Conservation (phyloP, 2,329 filamentous ascomycete species). For the Tetracladium maxilliforme region DNA sequence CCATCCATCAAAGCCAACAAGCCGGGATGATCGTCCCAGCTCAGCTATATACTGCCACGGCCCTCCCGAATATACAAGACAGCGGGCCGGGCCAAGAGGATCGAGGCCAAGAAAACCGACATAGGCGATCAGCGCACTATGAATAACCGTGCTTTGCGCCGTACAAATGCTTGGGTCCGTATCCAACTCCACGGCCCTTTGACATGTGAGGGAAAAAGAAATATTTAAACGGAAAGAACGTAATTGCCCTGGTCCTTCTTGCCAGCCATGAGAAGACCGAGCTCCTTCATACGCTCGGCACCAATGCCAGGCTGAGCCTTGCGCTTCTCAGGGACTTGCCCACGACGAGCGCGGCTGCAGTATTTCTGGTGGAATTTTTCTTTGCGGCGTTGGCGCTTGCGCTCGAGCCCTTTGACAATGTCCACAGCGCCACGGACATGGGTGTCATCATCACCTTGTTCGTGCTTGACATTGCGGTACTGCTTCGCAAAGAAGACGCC, state of each 20-base stretch:
- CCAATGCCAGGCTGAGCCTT: conserved; percentile 71
- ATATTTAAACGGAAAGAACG: conserved; percentile 52
- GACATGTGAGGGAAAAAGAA: too few relatives aligned
- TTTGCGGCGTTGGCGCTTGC: conserved; percentile 81
- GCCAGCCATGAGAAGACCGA: conserved; percentile 79
- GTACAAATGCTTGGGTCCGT: too few relatives aligned
- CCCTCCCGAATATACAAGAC: too few relatives aligned
- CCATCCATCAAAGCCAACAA: too few relatives aligned
- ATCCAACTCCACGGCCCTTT: too few relatives aligned
- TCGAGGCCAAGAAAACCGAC: too few relatives aligned
- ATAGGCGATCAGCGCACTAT: too few relatives aligned
- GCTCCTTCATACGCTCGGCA: conserved; percentile 82
- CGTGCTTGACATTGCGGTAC: conserved; percentile 14
- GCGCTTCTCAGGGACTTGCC: conserved; percentile 42
- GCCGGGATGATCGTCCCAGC: too few relatives aligned
- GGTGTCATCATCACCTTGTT: conserved; percentile 15
- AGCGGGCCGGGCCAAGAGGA: too few relatives aligned
- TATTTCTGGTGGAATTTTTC: conserved; percentile 88
- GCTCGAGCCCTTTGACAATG: conserved; percentile 91
- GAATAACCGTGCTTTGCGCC: too few relatives aligned
- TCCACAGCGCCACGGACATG: conserved; percentile 90
- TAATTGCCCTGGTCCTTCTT: conserved; percentile 62
- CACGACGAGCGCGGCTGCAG: conserved; percentile 65
- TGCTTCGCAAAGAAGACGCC: conserved; percentile 51
- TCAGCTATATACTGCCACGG: too few relatives aligned